Evolutionary conservation across 306 rosid genomes (phyloP).

Genomic region (Parietaria judaica): DNA sequence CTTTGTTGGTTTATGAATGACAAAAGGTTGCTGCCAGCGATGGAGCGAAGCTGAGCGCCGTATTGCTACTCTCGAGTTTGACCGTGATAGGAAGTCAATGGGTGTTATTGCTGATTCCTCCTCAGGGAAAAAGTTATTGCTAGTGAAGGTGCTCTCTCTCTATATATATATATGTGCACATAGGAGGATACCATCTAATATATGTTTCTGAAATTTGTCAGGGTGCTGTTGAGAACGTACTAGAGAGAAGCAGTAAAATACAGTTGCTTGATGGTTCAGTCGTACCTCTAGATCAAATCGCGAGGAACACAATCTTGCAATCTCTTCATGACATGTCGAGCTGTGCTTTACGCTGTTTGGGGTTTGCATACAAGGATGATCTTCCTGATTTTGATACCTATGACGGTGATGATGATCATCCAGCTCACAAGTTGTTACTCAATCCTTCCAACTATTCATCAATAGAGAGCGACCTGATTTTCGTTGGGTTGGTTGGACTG

Average conservation of each 20-base stretch:
- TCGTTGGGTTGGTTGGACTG: conserved; percentile 80
- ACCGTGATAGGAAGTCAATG: conserved; percentile 84
- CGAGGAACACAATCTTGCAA: conserved; percentile 45
- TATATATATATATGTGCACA: no score
- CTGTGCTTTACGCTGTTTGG: conserved; percentile 79
- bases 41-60: conserved; percentile 53
- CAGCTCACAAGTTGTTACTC: conserved; percentile 81
- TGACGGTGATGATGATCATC: conserved; percentile 71
- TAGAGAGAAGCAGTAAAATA: conserved; percentile 70
- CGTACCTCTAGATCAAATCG: conserved; percentile 45
- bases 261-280: conserved; percentile 70
- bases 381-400: conserved; percentile 42
- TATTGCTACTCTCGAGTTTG: conserved; percentile 90
- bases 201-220: conserved; percentile 24
- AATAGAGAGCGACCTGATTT: conserved; percentile 71
- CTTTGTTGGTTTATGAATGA: neutral
- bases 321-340: conserved; percentile 83
- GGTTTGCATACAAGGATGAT: conserved; percentile 89
- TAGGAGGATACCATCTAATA: no score
- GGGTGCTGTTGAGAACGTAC: conserved; percentile 85
- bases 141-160: conserved; percentile 51
- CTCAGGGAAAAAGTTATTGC: conserved; percentile 45
- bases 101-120: conserved; percentile 59
- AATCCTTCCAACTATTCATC: conserved; percentile 69
- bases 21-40: conserved; percentile 51